These are phyloP conservation scores for Exserohilum turcica DNA, from an alignment of 2,329 filamentous ascomycete species.

Conservation along the genomic window DNA sequence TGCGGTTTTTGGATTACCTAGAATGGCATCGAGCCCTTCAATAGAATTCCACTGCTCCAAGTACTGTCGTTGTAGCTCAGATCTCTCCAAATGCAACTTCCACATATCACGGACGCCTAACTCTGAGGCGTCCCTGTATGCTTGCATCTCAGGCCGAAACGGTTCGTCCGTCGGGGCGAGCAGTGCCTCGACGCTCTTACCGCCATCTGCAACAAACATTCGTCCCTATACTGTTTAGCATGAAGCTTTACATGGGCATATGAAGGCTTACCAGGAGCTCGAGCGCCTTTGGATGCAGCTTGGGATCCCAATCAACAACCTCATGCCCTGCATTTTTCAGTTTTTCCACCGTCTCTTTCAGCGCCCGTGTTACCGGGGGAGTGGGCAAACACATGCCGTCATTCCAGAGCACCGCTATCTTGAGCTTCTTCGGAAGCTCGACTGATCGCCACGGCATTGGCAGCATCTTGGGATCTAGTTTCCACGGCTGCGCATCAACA, in stretches of 20 bases:
- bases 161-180: slow-evolving; percentile 52
- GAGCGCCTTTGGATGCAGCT: slow-evolving; percentile 59
- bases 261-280: slow-evolving; percentile 52
- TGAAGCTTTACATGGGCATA: no score
- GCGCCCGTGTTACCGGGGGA: slow-evolving; percentile 60
- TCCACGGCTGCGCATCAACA: slow-evolving; percentile 56
- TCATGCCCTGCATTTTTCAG: slow-evolving; percentile 59
- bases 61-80: slow-evolving; percentile 50
- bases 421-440: slow-evolving; percentile 56
- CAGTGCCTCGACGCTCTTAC: slow-evolving; percentile 52
- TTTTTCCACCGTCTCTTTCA: slow-evolving; percentile 60
- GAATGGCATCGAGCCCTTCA: slow-evolving; percentile 52
- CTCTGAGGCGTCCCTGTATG: slow-evolving; percentile 52
- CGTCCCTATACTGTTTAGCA: slow-evolving; percentile 30
- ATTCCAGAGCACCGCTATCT: slow-evolving; percentile 62
- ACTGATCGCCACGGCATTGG: slow-evolving; percentile 60
- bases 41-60: slow-evolving; percentile 53
- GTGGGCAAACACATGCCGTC: slow-evolving; percentile 59
- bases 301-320: slow-evolving; percentile 61
- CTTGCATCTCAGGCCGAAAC: slow-evolving; percentile 56
- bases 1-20: slow-evolving; percentile 34
- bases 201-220: slow-evolving; percentile 60
- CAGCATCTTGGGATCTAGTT: slow-evolving; percentile 57
- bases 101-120: slow-evolving; percentile 54
- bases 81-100: slow-evolving; percentile 56